These are phyloP conservation scores for Paraurostyla sp. DNA, from an alignment of 73 alveolate species.

Conservation along the genomic window DNA sequence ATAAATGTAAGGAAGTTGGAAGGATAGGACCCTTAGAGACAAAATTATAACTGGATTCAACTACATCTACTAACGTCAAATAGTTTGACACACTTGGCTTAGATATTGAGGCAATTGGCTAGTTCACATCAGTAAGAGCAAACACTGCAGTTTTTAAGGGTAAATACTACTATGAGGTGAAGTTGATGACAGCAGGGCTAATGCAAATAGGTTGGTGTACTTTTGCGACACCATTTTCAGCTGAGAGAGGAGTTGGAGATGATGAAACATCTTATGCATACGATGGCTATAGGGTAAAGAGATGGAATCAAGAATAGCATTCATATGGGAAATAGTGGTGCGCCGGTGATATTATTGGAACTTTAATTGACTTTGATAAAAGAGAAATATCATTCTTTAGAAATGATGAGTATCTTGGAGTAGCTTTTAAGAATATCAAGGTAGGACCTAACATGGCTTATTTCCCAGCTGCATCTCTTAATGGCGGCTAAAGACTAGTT, in stretches of 20 bases:
- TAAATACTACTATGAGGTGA: conserved; percentile 83
- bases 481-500: conserved; percentile 70
- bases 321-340: conserved; percentile 84
- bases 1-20: conserved; percentile 48
- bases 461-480: conserved; percentile 82
- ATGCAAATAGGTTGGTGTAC: conserved; percentile 87
- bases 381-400: conserved; percentile 74
- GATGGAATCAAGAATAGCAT: conserved; percentile 75
- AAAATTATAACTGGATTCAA: background rate
- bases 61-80: conserved; percentile 19
- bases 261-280: conserved; percentile 74
- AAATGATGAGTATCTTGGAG: conserved; percentile 80
- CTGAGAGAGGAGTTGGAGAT: conserved; percentile 83
- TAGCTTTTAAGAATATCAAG: conserved; percentile 73
- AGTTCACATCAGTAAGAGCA: conserved; percentile 68
- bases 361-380: conserved; percentile 77
- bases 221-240: conserved; percentile 71
- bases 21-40: conserved; percentile 44
- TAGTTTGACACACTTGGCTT: background rate
- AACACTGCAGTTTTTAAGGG: conserved; percentile 82
- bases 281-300: conserved; percentile 82
- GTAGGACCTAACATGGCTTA: conserved; percentile 83
- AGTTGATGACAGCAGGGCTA: conserved; percentile 78
- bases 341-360: conserved; percentile 86
- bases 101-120: conserved; percentile 32